These are phyloP conservation scores for Rosa multiflora DNA, from an alignment of 306 rosid species.

Conservation along the genomic window DNA sequence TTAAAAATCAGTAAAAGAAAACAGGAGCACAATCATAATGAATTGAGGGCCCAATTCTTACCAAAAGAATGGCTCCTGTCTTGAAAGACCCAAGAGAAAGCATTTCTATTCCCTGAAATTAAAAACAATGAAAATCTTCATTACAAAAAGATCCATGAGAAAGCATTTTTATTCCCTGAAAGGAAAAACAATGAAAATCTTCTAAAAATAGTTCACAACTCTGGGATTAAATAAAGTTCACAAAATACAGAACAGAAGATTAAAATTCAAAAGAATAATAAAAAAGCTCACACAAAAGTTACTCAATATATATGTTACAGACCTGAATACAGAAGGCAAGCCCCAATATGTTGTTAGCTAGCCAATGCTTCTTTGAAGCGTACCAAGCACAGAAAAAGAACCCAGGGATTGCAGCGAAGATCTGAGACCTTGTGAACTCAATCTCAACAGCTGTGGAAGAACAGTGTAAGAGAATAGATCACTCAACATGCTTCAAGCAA, in stretches of 20 bases:
- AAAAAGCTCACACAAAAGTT: background rate
- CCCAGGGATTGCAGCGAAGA: conserved; percentile 90
- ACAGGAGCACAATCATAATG: background rate
- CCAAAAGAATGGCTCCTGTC: conserved; percentile 98
- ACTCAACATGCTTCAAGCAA: conserved; percentile 56
- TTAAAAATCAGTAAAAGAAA: background rate
- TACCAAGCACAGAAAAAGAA: conserved; percentile 98
- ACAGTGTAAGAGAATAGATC: conserved; percentile 55
- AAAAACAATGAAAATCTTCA: conserved; percentile 16
- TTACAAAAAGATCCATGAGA: conserved; percentile 81
- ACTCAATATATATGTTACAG: conserved; percentile 14
- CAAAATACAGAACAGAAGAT: background rate
- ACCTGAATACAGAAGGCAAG: conserved; percentile 99
- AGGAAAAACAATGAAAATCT: conserved; percentile 20
- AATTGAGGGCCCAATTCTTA: conserved; percentile 32
- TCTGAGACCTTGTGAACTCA: conserved; percentile 92
- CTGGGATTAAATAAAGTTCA: background rate
- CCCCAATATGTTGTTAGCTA: conserved; percentile 92
- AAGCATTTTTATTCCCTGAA: conserved; percentile 99
- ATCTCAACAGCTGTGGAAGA: conserved; percentile 92
- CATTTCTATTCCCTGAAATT: conserved; percentile 97
- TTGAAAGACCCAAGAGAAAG: conserved; percentile 98
- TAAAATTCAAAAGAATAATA: background rate
- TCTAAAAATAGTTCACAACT: background rate
- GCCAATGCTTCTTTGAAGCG: conserved; percentile 90